phyloP scores from a whole-genome alignment of 2,329 filamentous ascomycete species.

The Trichoderma arundinaceum region DNA sequence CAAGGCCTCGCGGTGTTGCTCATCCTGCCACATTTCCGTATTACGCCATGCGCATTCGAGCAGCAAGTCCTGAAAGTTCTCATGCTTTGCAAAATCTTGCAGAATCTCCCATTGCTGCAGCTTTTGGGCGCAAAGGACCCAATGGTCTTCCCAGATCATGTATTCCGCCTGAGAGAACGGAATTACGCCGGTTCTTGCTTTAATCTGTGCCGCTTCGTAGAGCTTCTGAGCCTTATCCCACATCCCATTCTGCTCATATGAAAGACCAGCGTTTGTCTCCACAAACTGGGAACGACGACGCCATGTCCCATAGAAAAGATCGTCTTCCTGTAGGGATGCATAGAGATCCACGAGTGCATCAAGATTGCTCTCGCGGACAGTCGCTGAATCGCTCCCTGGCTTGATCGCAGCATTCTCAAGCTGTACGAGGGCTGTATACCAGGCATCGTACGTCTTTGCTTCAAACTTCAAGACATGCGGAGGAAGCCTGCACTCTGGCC shows the following conservation, averaged over 20 bases:
- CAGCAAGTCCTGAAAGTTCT: slow-evolving; percentile 96
- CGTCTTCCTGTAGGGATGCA: slow-evolving; percentile 87
- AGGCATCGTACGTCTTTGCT: slow-evolving; percentile 91
- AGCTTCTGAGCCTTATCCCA: slow-evolving; percentile 99
- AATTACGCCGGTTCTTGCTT: slow-evolving; percentile 92
- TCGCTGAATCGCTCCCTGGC: slow-evolving; percentile 81
- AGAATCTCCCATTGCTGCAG: slow-evolving; percentile 99
- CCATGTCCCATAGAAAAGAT: slow-evolving; percentile 98
- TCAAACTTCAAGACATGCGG: slow-evolving; percentile 96
- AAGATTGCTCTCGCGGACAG: slow-evolving; percentile 89
- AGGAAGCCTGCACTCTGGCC: slow-evolving; percentile 88
- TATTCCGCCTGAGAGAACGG: slow-evolving; percentile 97
- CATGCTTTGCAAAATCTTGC: slow-evolving; percentile 96
- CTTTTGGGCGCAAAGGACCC: slow-evolving; percentile 97
- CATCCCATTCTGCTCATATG: slow-evolving; percentile 98
- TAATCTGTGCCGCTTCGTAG: slow-evolving; percentile 96
- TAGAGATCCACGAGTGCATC: slow-evolving; percentile 97
- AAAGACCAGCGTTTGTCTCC: slow-evolving; percentile 95
- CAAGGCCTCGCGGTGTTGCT: slow-evolving; percentile 84
- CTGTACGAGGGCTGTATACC: slow-evolving; percentile 93
- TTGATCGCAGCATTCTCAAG: slow-evolving; percentile 88
- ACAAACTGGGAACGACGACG: slow-evolving; percentile 92
- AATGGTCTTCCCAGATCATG: slow-evolving; percentile 99
- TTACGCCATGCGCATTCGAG: slow-evolving; percentile 96
- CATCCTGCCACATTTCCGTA: slow-evolving; percentile 90